These are phyloP conservation scores for Rhynchosporium secalis DNA, from an alignment of 2,329 filamentous ascomycete genomes.

Conservation along the genomic window DNA sequence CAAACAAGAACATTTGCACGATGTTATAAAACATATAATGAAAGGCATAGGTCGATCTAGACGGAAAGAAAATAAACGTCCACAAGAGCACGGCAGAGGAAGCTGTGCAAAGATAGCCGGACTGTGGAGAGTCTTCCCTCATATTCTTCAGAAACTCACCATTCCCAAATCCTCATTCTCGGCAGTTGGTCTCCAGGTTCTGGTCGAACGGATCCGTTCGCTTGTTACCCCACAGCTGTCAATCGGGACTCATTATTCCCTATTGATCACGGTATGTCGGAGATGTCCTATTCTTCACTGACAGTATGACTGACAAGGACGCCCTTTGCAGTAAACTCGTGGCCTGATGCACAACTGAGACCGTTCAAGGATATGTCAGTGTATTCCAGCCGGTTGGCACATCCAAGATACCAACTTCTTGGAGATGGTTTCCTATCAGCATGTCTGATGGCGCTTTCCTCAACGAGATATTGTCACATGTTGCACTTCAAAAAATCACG, in stretches of 20 bases:
- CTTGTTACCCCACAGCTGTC: conserved; percentile 7
- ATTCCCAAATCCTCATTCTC: background rate
- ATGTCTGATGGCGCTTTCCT: conserved; percentile 12
- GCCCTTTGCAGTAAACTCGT: background rate
- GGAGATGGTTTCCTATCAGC: conserved; percentile 13
- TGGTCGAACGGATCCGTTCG: conserved; percentile 9
- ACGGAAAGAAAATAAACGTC: background rate
- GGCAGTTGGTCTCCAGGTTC: background rate
- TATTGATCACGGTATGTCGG: conserved; percentile 9
- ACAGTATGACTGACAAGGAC: background rate
- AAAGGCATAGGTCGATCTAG: conserved; percentile 6
- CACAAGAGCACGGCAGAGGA: background rate
- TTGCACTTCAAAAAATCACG: conserved; percentile 3
- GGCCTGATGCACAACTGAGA: conserved; percentile 1
- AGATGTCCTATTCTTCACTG: background rate
- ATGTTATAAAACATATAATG: conserved; percentile 18
- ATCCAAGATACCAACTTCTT: background rate
- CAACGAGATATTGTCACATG: conserved; percentile 14
- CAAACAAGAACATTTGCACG: background rate
- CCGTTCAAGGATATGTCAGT: conserved; percentile 16
- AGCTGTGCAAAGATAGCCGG: no score
- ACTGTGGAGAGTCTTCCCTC: background rate
- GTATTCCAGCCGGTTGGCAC: no score
- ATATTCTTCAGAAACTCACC: background rate
- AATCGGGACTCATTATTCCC: conserved; percentile 8